Evolutionary conservation across 2,329 filamentous ascomycete species (phyloP).

Genomic region (Ophiosphaerella korrae): DNA sequence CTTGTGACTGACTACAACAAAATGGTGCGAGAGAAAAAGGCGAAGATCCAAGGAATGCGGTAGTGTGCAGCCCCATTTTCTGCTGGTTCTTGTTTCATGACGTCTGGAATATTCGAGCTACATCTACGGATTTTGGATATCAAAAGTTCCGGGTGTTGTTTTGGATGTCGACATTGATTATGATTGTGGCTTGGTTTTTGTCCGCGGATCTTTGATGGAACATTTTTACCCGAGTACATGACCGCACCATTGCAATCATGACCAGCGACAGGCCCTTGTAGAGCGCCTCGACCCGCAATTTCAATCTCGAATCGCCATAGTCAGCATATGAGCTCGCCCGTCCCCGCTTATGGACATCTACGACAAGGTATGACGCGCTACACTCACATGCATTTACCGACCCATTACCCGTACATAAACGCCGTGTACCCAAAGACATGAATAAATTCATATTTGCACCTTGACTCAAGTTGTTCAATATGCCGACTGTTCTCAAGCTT

Average conservation of each 20-base stretch:
- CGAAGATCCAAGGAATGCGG: not conserved
- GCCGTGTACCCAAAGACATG: not conserved
- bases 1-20: conserved; percentile 33
- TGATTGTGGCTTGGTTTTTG: too few relatives aligned
- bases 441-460: not conserved
- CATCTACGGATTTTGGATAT: too few relatives aligned
- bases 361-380: conserved; percentile 1
- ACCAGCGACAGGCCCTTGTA: not conserved
- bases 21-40: conserved; percentile 10
- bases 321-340: too few relatives aligned
- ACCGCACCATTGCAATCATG: not conserved
- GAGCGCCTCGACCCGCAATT: too few relatives aligned
- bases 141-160: too few relatives aligned
- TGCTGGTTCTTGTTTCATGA: too few relatives aligned
- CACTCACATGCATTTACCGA: not conserved
- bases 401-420: conserved; percentile 5
- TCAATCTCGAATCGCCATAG: too few relatives aligned
- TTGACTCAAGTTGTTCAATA: conserved; percentile 6
- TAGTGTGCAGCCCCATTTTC: not conserved
- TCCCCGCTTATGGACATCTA: not conserved
- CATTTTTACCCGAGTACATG: not conserved
- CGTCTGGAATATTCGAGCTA: too few relatives aligned
- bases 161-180: too few relatives aligned
- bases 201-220: not conserved
- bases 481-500: conserved; percentile 26